These are phyloP conservation scores for Lactifluus echinatus DNA, from an alignment of 768 basidiomycete species.

Conservation along the genomic window DNA sequence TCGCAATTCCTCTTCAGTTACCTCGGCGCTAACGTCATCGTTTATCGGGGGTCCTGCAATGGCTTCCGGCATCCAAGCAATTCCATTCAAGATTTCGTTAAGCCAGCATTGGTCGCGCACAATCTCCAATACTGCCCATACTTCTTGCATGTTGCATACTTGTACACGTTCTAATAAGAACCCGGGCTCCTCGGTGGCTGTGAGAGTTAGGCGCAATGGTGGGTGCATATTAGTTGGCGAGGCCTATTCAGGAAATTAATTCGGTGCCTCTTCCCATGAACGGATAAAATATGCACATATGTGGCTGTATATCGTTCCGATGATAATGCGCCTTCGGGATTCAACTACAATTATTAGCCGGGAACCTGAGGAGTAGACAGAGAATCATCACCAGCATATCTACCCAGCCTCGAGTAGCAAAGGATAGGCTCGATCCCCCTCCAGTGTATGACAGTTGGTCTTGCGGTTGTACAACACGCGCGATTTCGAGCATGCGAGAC, in stretches of 20 bases:
- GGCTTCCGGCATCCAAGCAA: constrained; percentile 55
- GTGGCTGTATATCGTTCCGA: constrained; percentile 58
- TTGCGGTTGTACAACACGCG: constrained; percentile 50
- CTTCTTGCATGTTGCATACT: constrained; percentile 62
- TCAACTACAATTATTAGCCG: constrained; percentile 36
- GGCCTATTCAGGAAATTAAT: constrained; percentile 32
- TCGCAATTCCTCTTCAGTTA: constrained; percentile 48
- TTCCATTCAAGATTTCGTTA: constrained; percentile 57
- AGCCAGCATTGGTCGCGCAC: constrained; percentile 81
- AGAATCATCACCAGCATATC: constrained; percentile 42
- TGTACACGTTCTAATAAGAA: constrained; percentile 64
- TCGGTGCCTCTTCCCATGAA: background rate
- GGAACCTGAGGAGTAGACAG: background rate
- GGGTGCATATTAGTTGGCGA: constrained; percentile 64
- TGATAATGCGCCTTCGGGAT: constrained; percentile 36
- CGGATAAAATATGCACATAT: constrained; percentile 42
- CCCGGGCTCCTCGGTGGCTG: constrained; percentile 66
- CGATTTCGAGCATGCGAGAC: constrained; percentile 64
- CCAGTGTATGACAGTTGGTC: constrained; percentile 38
- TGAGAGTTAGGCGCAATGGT: constrained; percentile 56
- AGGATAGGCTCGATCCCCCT: constrained; percentile 36
- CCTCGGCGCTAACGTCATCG: constrained; percentile 27
- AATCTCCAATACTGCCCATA: constrained; percentile 73
- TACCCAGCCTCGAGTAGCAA: constrained; percentile 52
- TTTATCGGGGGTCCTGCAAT: constrained; percentile 24